Evolutionary conservation across 345 rosid genomes (phyloP).

Genomic region (Diplotaxis tenuifolia): DNA sequence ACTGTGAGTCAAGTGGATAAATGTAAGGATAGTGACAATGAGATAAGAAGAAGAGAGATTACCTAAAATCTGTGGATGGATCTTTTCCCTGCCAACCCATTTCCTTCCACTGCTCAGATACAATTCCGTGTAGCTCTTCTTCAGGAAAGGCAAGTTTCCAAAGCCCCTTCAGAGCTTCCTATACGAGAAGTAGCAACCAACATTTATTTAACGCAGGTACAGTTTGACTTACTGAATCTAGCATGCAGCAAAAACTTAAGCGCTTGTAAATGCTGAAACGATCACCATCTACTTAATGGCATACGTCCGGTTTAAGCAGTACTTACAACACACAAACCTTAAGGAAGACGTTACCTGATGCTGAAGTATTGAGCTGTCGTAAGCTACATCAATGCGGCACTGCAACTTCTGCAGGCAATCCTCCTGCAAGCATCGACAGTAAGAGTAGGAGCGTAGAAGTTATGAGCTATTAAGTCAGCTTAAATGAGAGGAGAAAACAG

Average conservation of each 20-base stretch:
- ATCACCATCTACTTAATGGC: not conserved
- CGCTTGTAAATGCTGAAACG: not conserved
- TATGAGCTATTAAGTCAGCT: not conserved
- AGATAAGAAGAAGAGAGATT: conserved; percentile 1
- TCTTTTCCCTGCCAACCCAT: conserved; percentile 99
- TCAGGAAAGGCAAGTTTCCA: too few species aligned
- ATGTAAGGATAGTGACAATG: not conserved
- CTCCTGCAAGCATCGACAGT: conserved; percentile 50
- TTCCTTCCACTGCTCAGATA: conserved; percentile 99
- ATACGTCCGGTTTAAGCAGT: not conserved
- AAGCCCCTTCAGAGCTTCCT: conserved; percentile 85
- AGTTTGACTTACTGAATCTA: not conserved
- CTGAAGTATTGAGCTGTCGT: conserved; percentile 78
- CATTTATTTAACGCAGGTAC: not conserved
- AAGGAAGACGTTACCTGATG: conserved; percentile 61
- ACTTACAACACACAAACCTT: not conserved
- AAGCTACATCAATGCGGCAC: conserved; percentile 77
- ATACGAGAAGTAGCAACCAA: conserved; percentile 13
- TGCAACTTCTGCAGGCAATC: conserved; percentile 85
- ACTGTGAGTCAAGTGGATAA: conserved; percentile 4
- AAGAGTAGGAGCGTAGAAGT: not conserved
- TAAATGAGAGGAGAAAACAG: not conserved
- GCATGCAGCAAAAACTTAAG: not conserved
- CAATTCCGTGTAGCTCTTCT: conserved; percentile 69
- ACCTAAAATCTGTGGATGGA: conserved; percentile 99